Conservation (phyloP, 2,329 filamentous ascomycete genomes). For the Diaporthe velutina region DNA sequence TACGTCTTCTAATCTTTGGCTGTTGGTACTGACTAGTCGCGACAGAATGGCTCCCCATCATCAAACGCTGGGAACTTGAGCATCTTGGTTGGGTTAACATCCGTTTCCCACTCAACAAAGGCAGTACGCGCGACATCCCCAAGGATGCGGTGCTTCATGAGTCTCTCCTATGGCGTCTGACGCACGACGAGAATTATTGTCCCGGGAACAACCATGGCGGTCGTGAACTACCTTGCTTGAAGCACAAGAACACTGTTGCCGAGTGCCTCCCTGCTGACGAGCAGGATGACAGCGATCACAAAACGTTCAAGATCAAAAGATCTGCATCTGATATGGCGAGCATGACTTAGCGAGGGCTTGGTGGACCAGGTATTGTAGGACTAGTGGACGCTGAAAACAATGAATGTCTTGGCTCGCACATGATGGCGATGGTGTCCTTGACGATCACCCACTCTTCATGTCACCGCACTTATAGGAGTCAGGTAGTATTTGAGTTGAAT, state of each 20-base stretch:
- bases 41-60: constrained; percentile 15
- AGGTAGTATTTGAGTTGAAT: not conserved
- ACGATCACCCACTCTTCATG: not conserved
- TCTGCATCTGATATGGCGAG: not conserved
- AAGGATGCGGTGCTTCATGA: constrained; percentile 16
- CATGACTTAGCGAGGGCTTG: not conserved
- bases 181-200: not conserved
- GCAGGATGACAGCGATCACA: not conserved
- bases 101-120: constrained; percentile 25
- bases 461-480: too few relatives aligned
- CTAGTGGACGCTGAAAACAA: not conserved
- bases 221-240: not conserved
- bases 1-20: rapidly evolving
- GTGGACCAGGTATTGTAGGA: not conserved
- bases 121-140: constrained; percentile 23
- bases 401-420: not conserved
- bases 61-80: constrained; percentile 23
- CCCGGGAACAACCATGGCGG: constrained; percentile 14
- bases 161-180: constrained; percentile 11
- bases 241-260: constrained; percentile 7
- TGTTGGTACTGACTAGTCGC: not conserved
- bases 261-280: not conserved
- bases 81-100: constrained; percentile 10
- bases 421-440: not conserved
- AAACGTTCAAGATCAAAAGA: constrained; percentile 2